phyloP scores from a whole-genome alignment of 2,329 filamentous ascomycete genomes.

The Fusarium coffeatum region DNA sequence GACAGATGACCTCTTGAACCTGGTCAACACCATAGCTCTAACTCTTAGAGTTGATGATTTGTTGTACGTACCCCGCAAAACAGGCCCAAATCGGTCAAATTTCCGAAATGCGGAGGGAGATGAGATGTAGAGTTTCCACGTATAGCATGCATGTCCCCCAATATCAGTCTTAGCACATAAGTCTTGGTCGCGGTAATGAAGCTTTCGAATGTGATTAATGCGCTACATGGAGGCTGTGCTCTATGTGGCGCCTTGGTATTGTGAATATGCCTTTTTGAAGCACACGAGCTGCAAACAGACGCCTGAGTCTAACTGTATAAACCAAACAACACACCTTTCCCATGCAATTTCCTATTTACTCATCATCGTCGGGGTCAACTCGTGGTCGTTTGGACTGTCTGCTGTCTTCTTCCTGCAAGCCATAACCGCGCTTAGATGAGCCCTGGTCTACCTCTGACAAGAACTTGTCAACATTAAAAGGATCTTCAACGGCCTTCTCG shows the following conservation, averaged over 20 bases:
- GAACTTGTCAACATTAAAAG: conserved; percentile 95
- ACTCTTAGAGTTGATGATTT: conserved; percentile 4
- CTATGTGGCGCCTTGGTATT: conserved; percentile 15
- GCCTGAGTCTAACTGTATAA: conserved; percentile 43
- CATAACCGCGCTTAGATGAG: conserved; percentile 79
- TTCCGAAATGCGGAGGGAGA: conserved; percentile 32
- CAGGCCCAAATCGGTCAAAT: conserved; percentile 22
- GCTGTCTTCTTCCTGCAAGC: conserved; percentile 74
- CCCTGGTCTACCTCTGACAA: conserved; percentile 80
- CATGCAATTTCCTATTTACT: conserved; percentile 27
- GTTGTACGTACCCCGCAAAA: conserved; percentile 25
- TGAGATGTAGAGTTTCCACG: conserved; percentile 33
- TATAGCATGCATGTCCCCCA: conserved; percentile 29
- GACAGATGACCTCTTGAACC: conserved; percentile 22
- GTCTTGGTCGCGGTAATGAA: neutral
- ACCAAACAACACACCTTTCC: conserved; percentile 21
- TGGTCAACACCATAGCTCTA: conserved; percentile 12
- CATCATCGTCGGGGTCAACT: conserved; percentile 72
- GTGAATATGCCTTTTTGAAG: conserved; percentile 15
- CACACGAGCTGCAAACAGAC: conserved; percentile 35
- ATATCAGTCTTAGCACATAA: conserved; percentile 2
- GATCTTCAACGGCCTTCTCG: conserved; percentile 86
- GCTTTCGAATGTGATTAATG: conserved; percentile 6
- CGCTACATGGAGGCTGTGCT: neutral
- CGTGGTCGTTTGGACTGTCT: conserved; percentile 77